Conservation (phyloP, 1,284 basidiomycete species). For the Fistulina hepatica region DNA sequence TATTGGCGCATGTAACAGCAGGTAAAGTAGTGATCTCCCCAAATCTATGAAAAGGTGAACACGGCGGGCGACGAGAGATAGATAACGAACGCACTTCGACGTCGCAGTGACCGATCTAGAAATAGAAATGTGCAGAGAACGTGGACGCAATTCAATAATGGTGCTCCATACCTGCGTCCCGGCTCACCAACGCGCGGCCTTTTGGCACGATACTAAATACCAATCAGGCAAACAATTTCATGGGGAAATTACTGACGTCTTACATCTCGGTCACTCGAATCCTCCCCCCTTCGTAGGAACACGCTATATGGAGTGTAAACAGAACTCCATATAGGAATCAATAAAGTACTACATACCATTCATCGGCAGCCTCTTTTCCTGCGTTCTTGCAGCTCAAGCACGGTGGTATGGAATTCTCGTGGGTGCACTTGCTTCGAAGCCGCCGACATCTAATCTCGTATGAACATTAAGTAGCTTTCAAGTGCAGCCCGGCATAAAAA, state of each 20-base stretch:
- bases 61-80: background rate
- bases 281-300: background rate
- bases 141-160: background rate
- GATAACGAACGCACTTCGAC: background rate
- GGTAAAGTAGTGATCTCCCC: background rate
- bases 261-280: background rate
- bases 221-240: background rate
- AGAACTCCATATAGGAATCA: background rate
- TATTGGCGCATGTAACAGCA: background rate
- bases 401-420: background rate
- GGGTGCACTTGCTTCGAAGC: background rate
- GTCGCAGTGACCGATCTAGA: too few species aligned
- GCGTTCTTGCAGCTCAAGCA: background rate
- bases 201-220: too few species aligned
- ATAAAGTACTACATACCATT: background rate
- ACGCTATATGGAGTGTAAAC: background rate
- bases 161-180: background rate
- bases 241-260: too few species aligned
- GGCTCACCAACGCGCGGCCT: background rate
- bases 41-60: background rate
- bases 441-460: background rate
- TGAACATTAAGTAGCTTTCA: background rate
- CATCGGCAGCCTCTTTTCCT: background rate
- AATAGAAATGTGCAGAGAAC: background rate
- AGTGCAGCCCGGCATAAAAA: background rate